These are phyloP conservation scores for Priceomyces melissophilus DNA, from an alignment of 805 yeast genomes.

Conservation along the genomic window DNA sequence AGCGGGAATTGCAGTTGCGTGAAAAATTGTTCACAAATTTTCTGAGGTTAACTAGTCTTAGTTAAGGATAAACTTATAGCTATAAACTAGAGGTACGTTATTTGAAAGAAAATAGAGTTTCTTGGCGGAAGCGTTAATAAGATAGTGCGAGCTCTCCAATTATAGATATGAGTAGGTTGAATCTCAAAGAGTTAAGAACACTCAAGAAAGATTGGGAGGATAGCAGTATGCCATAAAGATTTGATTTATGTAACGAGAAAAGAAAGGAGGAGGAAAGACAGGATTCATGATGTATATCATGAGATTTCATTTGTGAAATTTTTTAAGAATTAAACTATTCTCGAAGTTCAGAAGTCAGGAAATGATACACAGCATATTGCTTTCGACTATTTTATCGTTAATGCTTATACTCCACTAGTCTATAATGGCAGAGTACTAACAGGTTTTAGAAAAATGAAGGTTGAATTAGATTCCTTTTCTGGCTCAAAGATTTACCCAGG, in stretches of 20 bases:
- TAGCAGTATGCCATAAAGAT: no score
- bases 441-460: conserved; percentile 70
- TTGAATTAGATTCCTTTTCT: conserved; percentile 99
- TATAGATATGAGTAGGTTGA: no score
- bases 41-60: not conserved
- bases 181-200: not conserved
- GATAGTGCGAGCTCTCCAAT: no score
- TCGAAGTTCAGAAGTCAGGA: not conserved
- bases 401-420: conserved; percentile 1
- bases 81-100: conserved; percentile 4
- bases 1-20: not conserved
- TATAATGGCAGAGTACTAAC: conserved; percentile 27
- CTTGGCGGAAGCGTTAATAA: no score
- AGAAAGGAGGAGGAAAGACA: no score
- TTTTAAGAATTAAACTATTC: no score
- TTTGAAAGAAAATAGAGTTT: no score
- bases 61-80: conserved; percentile 3
- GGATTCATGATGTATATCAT: no score
- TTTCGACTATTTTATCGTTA: not conserved
- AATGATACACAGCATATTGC: not conserved
- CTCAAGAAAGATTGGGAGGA: not conserved
- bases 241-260: no score
- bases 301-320: no score
- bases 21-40: conserved; percentile 5
- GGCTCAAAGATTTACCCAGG: conserved; percentile 99